A percentile compares a stretch with the other conserved stretches of the same genome.
phyloP scores from a whole-genome alignment of 768 basidiomycete genomes.

The Russula emetica region DNA sequence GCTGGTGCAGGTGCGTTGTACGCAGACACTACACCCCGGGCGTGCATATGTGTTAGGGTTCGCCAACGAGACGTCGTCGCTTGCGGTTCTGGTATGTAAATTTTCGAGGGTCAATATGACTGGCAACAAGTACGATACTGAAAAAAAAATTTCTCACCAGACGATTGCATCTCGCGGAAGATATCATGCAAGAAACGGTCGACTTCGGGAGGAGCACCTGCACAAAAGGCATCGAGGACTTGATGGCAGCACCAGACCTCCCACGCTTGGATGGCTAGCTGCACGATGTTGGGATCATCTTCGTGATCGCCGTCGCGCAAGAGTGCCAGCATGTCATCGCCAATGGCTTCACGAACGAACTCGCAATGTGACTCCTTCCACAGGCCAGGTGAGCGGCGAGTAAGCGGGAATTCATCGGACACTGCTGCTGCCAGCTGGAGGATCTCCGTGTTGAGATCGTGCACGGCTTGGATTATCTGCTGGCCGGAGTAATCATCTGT shows the following conservation, averaged over 20 bases:
- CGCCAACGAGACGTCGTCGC: constrained; percentile 39
- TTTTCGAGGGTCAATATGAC: not conserved
- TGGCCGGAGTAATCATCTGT: constrained; percentile 37
- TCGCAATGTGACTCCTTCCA: constrained; percentile 32
- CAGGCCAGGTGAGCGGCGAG: constrained; percentile 28
- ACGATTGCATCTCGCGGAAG: constrained; percentile 35
- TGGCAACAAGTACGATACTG: not conserved
- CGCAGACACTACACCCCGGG: constrained; percentile 27
- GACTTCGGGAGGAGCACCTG: constrained; percentile 33
- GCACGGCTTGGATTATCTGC: constrained; percentile 35
- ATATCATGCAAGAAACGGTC: constrained; percentile 32
- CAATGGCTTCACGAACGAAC: constrained; percentile 32
- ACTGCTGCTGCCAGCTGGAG: constrained; percentile 36
- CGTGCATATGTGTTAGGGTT: constrained; percentile 35
- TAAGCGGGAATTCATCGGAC: constrained; percentile 34
- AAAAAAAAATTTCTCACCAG: constrained; percentile 30
- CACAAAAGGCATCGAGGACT: constrained; percentile 36
- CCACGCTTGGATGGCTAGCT: constrained; percentile 39
- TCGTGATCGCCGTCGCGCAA: constrained; percentile 33
- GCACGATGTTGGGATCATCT: constrained; percentile 36
- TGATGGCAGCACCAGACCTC: constrained; percentile 35
- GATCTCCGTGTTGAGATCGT: constrained; percentile 37
- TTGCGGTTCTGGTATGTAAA: constrained; percentile 33
- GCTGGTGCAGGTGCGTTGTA: constrained; percentile 30
- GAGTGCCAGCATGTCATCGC: constrained; percentile 32